A percentile compares a stretch with the other conserved stretches of the same genome.
Evolutionary conservation across 1,284 basidiomycete genomes (phyloP).

Genomic region (Clitocybe nebularis): DNA sequence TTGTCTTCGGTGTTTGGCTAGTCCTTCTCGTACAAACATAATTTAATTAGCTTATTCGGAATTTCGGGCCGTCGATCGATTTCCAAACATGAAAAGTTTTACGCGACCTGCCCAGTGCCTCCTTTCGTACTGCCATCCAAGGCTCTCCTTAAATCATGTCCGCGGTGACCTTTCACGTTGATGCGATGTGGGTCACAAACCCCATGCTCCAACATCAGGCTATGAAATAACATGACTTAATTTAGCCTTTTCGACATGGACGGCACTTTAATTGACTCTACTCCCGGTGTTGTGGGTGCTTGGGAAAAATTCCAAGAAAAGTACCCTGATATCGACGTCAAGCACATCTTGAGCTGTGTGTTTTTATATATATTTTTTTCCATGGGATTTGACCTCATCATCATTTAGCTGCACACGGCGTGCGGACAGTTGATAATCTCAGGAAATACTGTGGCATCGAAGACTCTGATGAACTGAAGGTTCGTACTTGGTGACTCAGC

Average conservation of each 20-base stretch:
- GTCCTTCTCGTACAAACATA: neutral
- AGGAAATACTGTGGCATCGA: constrained; percentile 65
- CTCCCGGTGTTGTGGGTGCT: constrained; percentile 68
- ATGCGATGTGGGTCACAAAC: constrained; percentile 43
- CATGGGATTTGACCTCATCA: constrained; percentile 4
- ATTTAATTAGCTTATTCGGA: too few species aligned
- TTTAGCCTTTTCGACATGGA: constrained; percentile 75
- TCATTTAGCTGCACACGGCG: constrained; percentile 72
- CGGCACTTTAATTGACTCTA: constrained; percentile 74
- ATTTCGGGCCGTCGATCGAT: too few species aligned
- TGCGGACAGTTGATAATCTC: constrained; percentile 79
- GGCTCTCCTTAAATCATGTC: constrained; percentile 32
- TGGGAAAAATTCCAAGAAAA: constrained; percentile 64
- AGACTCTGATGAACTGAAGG: constrained; percentile 66
- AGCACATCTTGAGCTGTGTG: constrained; percentile 60
- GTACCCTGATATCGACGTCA: constrained; percentile 62
- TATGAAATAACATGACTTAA: too few species aligned
- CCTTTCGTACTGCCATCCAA: neutral
- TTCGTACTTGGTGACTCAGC: too few species aligned
- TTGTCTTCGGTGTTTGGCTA: constrained; percentile 2
- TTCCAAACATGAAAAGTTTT: neutral
- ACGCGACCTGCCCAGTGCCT: neutral
- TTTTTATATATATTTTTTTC: constrained; percentile 16
- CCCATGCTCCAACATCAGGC: neutral
- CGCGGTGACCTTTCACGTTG: constrained; percentile 43